phyloP scores from a whole-genome alignment of 345 rosid genomes.

The Rhodamnia argentea region DNA sequence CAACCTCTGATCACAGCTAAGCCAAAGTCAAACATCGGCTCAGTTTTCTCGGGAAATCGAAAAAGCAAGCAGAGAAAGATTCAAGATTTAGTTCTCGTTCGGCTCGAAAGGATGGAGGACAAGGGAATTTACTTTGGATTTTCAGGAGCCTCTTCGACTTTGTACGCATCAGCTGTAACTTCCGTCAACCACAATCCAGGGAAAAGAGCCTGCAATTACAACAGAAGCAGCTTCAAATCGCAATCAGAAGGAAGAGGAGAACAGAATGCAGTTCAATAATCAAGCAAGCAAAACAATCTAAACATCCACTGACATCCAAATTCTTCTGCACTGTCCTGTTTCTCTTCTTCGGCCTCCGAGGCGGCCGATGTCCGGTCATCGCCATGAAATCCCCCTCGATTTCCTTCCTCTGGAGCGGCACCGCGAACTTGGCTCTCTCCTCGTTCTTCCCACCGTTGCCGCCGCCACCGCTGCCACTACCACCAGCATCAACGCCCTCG shows the following conservation, averaged over 20 bases:
- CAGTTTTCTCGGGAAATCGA: neutral
- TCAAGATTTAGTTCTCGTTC: neutral
- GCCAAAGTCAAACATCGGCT: neutral
- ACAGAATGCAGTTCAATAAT: neutral
- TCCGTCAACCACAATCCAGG: constrained; percentile 71
- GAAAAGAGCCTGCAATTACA: constrained; percentile 35
- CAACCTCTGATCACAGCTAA: neutral
- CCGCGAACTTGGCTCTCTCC: constrained; percentile 27
- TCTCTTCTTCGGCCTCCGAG: constrained; percentile 71
- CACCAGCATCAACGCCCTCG: constrained; percentile 7
- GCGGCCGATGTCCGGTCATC: constrained; percentile 39
- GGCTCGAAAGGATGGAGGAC: neutral
- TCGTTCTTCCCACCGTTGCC: constrained; percentile 14
- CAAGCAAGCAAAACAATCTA: neutral
- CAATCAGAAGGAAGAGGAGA: neutral
- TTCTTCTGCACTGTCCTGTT: constrained; percentile 48
- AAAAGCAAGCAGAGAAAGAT: neutral
- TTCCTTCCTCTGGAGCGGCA: constrained; percentile 52
- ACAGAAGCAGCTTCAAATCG: neutral
- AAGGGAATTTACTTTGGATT: constrained; percentile 31
- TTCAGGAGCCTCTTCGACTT: constrained; percentile 45
- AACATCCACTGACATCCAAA: constrained; percentile 43
- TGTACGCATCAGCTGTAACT: constrained; percentile 49
- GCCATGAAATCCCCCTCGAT: constrained; percentile 53
- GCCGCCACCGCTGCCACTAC: constrained; percentile 6